phyloP scores from a whole-genome alignment of 306 rosid species.

The Vicia sativa region DNA sequence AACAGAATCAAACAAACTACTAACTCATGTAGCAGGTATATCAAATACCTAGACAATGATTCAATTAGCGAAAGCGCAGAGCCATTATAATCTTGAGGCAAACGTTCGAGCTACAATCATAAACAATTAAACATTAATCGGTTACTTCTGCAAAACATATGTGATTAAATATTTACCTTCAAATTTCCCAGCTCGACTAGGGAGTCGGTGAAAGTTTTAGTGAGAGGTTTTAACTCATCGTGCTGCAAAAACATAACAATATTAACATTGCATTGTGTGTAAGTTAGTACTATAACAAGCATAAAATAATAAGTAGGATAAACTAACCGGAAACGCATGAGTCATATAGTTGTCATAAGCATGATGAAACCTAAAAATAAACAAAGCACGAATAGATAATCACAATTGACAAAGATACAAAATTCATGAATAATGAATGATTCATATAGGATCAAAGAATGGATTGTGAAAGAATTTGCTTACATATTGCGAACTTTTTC shows the following conservation, averaged over 20 bases:
- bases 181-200: conserved; percentile 92
- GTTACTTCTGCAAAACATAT: conserved; percentile 36
- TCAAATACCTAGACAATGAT: conserved; percentile 80
- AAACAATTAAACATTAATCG: conserved; percentile 6
- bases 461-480: neutral
- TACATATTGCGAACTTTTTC: conserved; percentile 89
- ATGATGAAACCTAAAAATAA: conserved; percentile 82
- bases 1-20: conserved; percentile 16
- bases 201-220: conserved; percentile 83
- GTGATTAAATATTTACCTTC: conserved; percentile 50
- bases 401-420: neutral
- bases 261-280: conserved; percentile 15
- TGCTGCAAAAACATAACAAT: conserved; percentile 62
- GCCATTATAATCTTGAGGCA: conserved; percentile 78
- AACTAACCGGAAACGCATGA: conserved; percentile 90
- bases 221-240: conserved; percentile 91
- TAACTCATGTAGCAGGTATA: conserved; percentile 22
- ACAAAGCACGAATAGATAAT: too few species aligned
- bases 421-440: conserved; percentile 18
- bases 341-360: conserved; percentile 93
- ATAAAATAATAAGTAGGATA: conserved; percentile 23
- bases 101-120: conserved; percentile 79
- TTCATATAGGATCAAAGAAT: neutral
- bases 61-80: conserved; percentile 94
- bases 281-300: conserved; percentile 12